These are phyloP conservation scores for Blastobotrys parvus DNA, from an alignment of 805 yeast genomes.

Conservation along the genomic window DNA sequence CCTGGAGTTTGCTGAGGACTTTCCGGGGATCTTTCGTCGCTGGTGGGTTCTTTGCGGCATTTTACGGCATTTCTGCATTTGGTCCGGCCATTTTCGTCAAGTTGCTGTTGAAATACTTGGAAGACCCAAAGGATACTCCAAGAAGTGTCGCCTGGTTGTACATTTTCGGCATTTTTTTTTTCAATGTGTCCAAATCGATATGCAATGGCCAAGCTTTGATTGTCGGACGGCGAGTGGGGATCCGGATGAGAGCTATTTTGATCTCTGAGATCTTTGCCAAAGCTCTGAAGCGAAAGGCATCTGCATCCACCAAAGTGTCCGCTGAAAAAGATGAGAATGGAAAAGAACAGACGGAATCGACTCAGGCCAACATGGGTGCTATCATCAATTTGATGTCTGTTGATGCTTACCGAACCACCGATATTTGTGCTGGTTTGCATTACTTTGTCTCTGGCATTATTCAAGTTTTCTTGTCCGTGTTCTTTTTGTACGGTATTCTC, in stretches of 20 bases:
- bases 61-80: slow-evolving; percentile 60
- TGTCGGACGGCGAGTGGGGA: slow-evolving; percentile 86
- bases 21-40: not conserved
- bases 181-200: slow-evolving; percentile 43
- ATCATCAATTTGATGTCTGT: slow-evolving; percentile 90
- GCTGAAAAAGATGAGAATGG: slow-evolving; percentile 9
- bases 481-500: slow-evolving; percentile 56
- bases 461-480: slow-evolving; percentile 61
- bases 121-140: slow-evolving; percentile 55
- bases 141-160: slow-evolving; percentile 78
- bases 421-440: slow-evolving; percentile 86
- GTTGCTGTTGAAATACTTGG: slow-evolving; percentile 73
- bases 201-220: slow-evolving; percentile 73
- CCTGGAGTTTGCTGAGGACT: slow-evolving; percentile 20
- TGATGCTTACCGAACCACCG: slow-evolving; percentile 93
- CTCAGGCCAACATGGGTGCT: slow-evolving; percentile 64
- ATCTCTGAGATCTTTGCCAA: slow-evolving; percentile 90
- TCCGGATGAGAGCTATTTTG: slow-evolving; percentile 80
- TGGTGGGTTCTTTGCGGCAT: slow-evolving; percentile 51
- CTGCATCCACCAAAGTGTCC: slow-evolving; percentile 25
- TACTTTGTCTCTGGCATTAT: slow-evolving; percentile 65
- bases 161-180: slow-evolving; percentile 59
- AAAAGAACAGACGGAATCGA: slow-evolving; percentile 8
- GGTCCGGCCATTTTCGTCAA: slow-evolving; percentile 75
- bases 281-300: slow-evolving; percentile 72